Evolutionary conservation across 1,284 basidiomycete species (phyloP).

Genomic region (Pterulicium gracile): DNA sequence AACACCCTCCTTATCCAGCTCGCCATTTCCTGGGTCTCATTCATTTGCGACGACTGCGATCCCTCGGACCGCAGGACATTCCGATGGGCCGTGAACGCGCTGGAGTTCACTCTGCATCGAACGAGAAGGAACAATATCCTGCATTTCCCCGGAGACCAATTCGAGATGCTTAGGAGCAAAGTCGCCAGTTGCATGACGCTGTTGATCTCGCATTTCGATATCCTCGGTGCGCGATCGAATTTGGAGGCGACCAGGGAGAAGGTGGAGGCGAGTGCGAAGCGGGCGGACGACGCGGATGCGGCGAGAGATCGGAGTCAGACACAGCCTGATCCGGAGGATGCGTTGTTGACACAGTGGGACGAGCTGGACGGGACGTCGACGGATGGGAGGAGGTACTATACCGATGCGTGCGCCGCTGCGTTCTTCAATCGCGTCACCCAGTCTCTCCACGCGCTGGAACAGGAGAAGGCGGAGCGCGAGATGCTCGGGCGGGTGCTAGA

Average conservation of each 20-base stretch:
- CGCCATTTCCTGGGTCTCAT: slow-evolving; percentile 95
- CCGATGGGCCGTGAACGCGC: slow-evolving; percentile 95
- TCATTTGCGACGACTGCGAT: slow-evolving; percentile 97
- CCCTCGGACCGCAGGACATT: slow-evolving; percentile 95
- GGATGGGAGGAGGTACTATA: too few relatives aligned
- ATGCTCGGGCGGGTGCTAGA: slow-evolving; percentile 83
- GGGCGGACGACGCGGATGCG: slow-evolving; percentile 32
- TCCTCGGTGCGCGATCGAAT: slow-evolving; percentile 85
- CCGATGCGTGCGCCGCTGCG: slow-evolving; percentile 54
- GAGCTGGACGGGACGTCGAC: too few relatives aligned
- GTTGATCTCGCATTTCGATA: slow-evolving; percentile 95
- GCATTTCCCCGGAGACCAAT: slow-evolving; percentile 81
- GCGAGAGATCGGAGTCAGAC: too few relatives aligned
- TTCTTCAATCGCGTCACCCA: slow-evolving; percentile 64
- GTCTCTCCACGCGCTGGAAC: slow-evolving; percentile 56
- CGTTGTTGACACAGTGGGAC: neutral
- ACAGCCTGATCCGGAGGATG: neutral
- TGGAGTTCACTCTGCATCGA: slow-evolving; percentile 88
- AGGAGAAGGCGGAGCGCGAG: slow-evolving; percentile 45
- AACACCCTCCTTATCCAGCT: slow-evolving; percentile 77
- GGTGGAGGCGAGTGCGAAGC: slow-evolving; percentile 13
- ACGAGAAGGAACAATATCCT: slow-evolving; percentile 88
- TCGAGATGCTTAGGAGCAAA: slow-evolving; percentile 81
- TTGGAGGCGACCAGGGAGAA: slow-evolving; percentile 85
- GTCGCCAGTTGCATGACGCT: slow-evolving; percentile 96